A percentile compares a stretch with the other conserved stretches of the same genome.
Conservation (phyloP, 805 yeast species). For the Ogataea neopini region DNA sequence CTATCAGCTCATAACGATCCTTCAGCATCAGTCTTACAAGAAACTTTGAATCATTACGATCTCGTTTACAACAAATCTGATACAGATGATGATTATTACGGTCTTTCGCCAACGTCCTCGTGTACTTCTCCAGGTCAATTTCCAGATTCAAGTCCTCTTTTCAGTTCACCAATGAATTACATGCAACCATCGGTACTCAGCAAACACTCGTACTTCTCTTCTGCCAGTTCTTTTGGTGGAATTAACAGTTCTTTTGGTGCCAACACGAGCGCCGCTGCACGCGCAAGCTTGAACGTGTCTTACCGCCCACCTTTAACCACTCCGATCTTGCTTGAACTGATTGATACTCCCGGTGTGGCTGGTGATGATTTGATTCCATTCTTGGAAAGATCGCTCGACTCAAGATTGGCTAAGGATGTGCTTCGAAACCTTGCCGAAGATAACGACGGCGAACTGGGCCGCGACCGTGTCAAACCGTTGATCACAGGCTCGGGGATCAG, state of each 20-base stretch:
- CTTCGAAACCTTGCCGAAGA: conserved; percentile 61
- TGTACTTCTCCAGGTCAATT: conserved; percentile 14
- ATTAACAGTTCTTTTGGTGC: conserved; percentile 6
- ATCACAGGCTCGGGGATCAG: conserved; percentile 79
- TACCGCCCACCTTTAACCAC: conserved; percentile 53
- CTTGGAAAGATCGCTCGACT: conserved; percentile 67
- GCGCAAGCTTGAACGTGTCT: conserved; percentile 11
- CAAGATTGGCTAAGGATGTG: conserved; percentile 58
- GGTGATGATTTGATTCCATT: conserved; percentile 72
- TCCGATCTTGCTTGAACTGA: conserved; percentile 65
- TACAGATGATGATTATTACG: conserved; percentile 16
- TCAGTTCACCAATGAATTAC: conserved; percentile 11
- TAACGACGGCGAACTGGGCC: conserved; percentile 18
- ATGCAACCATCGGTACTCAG: background rate
- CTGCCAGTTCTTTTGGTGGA: conserved; percentile 14
- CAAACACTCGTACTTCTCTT: conserved; percentile 12
- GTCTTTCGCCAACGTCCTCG: conserved; percentile 14
- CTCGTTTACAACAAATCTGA: conserved; percentile 28
- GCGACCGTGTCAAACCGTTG: conserved; percentile 56
- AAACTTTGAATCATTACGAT: conserved; percentile 30
- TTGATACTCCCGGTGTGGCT: conserved; percentile 74
- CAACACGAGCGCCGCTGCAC: background rate
- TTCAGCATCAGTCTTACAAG: conserved; percentile 8
- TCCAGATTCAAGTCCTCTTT: conserved; percentile 9
- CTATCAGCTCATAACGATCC: background rate